These are phyloP conservation scores for Phytophthora pinifolia DNA, from an alignment of 352 stramenopile species.

Conservation along the genomic window DNA sequence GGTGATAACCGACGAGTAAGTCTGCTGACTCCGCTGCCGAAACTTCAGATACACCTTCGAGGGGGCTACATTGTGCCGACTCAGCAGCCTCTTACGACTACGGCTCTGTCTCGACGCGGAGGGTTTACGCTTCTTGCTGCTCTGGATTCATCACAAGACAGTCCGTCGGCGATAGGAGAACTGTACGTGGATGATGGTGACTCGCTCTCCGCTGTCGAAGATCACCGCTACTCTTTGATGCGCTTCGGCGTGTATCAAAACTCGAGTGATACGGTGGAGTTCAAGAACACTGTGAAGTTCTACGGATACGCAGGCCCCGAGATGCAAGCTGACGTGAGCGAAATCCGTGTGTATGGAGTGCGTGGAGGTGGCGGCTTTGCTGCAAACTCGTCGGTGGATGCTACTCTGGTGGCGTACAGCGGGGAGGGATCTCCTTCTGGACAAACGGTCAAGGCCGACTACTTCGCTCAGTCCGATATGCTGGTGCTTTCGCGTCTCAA, in stretches of 20 bases:
- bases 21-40: slow-evolving; percentile 55
- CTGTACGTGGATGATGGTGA: slow-evolving; percentile 80
- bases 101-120: slow-evolving; percentile 52
- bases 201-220: slow-evolving; percentile 58
- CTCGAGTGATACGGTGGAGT: slow-evolving; percentile 36
- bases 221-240: slow-evolving; percentile 56
- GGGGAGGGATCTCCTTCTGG: slow-evolving; percentile 6
- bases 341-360: slow-evolving; percentile 65
- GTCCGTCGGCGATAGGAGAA: slow-evolving; percentile 43
- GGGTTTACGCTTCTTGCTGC: slow-evolving; percentile 59
- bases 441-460: slow-evolving; percentile 43
- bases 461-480: slow-evolving; percentile 69
- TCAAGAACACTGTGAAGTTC: slow-evolving; percentile 36
- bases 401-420: slow-evolving; percentile 19
- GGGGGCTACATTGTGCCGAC: slow-evolving; percentile 65
- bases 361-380: slow-evolving; percentile 34
- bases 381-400: slow-evolving; percentile 58
- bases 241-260: slow-evolving; percentile 43
- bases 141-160: slow-evolving; percentile 27
- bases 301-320: slow-evolving; percentile 69
- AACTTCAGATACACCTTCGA: slow-evolving; percentile 65
- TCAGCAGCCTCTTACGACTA: slow-evolving; percentile 58
- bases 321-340: slow-evolving; percentile 52
- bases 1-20: slow-evolving; percentile 28
- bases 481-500: slow-evolving; percentile 54